phyloP scores from a whole-genome alignment of 2,329 filamentous ascomycete species.

The Colletotrichum magnum region DNA sequence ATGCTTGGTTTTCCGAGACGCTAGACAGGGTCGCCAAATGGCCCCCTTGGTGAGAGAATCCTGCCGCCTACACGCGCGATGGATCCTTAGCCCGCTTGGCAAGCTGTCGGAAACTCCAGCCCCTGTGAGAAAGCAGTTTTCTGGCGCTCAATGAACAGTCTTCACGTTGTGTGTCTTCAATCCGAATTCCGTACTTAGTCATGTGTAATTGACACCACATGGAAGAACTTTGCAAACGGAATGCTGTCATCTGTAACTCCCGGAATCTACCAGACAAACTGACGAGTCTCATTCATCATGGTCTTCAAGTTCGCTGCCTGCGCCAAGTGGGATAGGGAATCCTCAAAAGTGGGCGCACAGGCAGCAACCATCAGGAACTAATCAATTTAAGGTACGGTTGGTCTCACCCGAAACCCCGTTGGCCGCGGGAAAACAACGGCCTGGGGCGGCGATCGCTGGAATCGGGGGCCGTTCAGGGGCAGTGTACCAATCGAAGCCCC shows the following conservation, averaged over 20 bases:
- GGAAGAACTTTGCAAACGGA: too few species aligned
- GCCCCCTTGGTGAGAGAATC: background rate
- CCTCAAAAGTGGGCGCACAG: background rate
- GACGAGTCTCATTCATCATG: too few species aligned
- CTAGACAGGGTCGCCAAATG: background rate
- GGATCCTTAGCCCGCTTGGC: conserved; percentile 20
- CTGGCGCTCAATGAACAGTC: background rate
- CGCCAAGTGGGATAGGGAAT: background rate
- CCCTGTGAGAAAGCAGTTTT: background rate
- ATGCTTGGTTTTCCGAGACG: background rate
- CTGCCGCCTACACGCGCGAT: background rate
- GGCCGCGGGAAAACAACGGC: too few species aligned
- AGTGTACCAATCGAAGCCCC: too few species aligned
- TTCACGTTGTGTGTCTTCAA: too few species aligned
- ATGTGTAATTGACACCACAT: too few species aligned
- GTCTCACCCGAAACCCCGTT: too few species aligned
- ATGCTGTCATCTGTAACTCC: too few species aligned
- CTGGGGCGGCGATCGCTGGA: too few species aligned
- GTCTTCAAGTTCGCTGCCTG: background rate
- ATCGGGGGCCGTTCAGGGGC: too few species aligned
- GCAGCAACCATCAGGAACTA: conserved; percentile 1
- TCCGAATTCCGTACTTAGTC: too few species aligned
- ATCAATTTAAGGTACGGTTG: background rate
- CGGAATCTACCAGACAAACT: too few species aligned
- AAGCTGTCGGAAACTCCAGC: background rate